Base-by-base conservation (phyloP, 2,329 filamentous ascomycete genomes). In the Penicillium corylophilum region DNA sequence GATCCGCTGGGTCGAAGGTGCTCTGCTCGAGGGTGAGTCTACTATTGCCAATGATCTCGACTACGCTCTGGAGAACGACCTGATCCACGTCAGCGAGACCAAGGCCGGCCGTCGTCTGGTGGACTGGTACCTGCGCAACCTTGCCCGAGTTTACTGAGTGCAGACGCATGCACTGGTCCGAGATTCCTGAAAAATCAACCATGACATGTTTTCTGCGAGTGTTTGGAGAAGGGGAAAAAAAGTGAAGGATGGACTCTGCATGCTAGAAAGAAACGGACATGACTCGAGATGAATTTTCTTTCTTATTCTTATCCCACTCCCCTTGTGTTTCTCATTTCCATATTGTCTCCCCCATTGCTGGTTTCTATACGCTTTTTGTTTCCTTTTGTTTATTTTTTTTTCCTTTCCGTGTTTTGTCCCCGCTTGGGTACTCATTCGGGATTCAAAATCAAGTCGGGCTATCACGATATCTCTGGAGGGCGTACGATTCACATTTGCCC, bases 21-120 rank as follows among this genome's bases (percentile, higher is more conserved):
- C 89, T 38, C 79, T 99, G 60, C 76, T 99, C 57, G 93, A 97
- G 62, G 94, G 94, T 53, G 94, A 99, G 65, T 82, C 91, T 60
- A 88, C 95, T 66, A 96, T 93, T 72, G 90, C 90, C 60, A 95
- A 89, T 75, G 94, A 99, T 73, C 82, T 99, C 55, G 94, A 99
- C 79, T 99, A 97, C 72, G 94, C 94, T 60, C 84, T 99, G 77
- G 89, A 97, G 78, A 90, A 91, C 62, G 93, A 99, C 72, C 79
- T 99, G 67, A 99, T 99, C 73, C 94, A 99, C 77, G 94, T 99
- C 64, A 96, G 93, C 53, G 94, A 99, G 78, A 93, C 93, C 63
- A 99, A 99, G 86, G 91, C 96, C 54, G 94, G 94, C 70, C 85
- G 94, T 67, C 95, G 94, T 79, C 80, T 99, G 68, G 93, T 99